Conservation (phyloP, 148 eudicot species). For the Talinum fruticosum region DNA sequence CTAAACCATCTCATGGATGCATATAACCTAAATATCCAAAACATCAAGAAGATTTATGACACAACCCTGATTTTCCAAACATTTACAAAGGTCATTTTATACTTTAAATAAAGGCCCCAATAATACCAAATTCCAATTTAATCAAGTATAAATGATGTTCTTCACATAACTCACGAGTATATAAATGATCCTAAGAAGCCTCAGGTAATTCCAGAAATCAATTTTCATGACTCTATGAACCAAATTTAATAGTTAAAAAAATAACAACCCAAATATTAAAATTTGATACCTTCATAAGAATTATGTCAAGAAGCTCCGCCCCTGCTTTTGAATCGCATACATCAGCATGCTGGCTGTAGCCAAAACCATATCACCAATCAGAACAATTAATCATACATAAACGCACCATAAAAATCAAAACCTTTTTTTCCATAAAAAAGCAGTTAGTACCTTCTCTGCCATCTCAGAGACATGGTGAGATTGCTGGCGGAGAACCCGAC, state of each 20-base stretch:
- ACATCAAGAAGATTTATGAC: neutral
- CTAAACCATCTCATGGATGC: neutral
- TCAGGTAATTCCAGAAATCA: neutral
- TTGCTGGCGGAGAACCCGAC: conserved; percentile 30
- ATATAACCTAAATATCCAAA: too few relatives aligned
- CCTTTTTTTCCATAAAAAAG: neutral
- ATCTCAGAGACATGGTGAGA: conserved; percentile 30
- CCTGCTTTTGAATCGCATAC: conserved; percentile 35
- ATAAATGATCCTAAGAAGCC: neutral
- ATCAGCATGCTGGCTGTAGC: conserved; percentile 30
- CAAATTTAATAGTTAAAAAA: neutral
- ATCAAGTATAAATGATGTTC: too few relatives aligned
- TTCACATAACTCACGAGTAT: too few relatives aligned
- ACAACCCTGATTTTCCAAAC: neutral
- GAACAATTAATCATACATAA: neutral
- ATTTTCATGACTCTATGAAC: neutral
- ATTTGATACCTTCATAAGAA: conserved; percentile 42
- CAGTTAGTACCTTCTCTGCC: conserved; percentile 34
- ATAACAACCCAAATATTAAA: neutral
- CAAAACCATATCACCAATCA: neutral
- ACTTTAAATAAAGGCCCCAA: too few relatives aligned
- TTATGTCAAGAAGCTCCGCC: conserved; percentile 48
- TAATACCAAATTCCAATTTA: too few relatives aligned
- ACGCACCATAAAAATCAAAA: neutral
- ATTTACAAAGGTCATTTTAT: too few relatives aligned